These are phyloP conservation scores for Arthrobotrys sinensis DNA, from an alignment of 2,329 filamentous ascomycete genomes.

Conservation along the genomic window DNA sequence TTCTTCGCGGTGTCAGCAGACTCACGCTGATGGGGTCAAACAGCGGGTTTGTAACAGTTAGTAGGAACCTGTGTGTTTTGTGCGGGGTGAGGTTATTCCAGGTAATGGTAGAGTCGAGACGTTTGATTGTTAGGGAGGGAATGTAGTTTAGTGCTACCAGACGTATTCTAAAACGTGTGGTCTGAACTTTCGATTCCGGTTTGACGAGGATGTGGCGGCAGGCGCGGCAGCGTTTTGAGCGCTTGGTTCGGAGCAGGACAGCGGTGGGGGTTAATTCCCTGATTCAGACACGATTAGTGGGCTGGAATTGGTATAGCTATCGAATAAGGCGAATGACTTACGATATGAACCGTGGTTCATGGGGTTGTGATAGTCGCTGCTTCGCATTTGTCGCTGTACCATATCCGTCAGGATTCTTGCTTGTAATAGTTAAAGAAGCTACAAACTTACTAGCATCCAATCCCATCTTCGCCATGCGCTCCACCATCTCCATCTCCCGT, in stretches of 20 bases:
- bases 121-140: constrained; percentile 82
- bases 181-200: constrained; percentile 90
- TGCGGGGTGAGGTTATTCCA: constrained; percentile 73
- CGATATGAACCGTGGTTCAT: constrained; percentile 62
- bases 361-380: constrained; percentile 62
- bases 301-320: not conserved
- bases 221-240: constrained; percentile 90
- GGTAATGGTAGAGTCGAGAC: constrained; percentile 70
- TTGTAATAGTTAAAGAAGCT: not conserved
- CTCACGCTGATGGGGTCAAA: constrained; percentile 92
- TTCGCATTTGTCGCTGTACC: constrained; percentile 57
- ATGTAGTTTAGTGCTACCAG: constrained; percentile 88
- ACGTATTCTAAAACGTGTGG: constrained; percentile 91
- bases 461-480: constrained; percentile 61
- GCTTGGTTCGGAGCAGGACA: constrained; percentile 87
- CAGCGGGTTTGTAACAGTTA: constrained; percentile 93
- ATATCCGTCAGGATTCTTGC: constrained; percentile 3
- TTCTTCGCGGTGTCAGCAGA: constrained; percentile 84
- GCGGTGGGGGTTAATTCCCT: constrained; percentile 83
- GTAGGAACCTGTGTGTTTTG: constrained; percentile 80
- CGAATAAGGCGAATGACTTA: constrained; percentile 24
- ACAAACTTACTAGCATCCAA: constrained; percentile 62
- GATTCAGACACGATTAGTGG: not conserved
- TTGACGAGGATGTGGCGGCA: constrained; percentile 97
- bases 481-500: constrained; percentile 62